Evolutionary conservation across 495 filamentous ascomycete species (phyloP), one percentile per base, ranked within the genome.

Genomic region (Podospora pseudoanserina): DNA sequence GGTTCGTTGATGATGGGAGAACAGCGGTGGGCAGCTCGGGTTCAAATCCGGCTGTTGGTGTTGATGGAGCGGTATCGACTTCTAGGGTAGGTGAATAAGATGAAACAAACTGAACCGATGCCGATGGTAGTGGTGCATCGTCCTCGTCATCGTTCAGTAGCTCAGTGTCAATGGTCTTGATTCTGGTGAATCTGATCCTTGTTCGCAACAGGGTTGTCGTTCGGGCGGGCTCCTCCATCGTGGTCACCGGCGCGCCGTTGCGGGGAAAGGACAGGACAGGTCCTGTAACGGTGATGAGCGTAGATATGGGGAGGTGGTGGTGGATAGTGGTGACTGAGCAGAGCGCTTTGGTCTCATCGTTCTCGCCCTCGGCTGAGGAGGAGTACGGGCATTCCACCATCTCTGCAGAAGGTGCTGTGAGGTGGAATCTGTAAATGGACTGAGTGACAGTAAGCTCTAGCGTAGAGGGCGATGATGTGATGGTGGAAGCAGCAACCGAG

Each of bases 321-420:
- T 30, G 66, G 23, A 70, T 70, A 15, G 68, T 70, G 64, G 66
- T 63, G 28, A 70, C 68, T 5, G 68, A 66, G 49, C 68, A 68
- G 49, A 26, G 60, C 58, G 59, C 15, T 39, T 27, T 34, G 34
- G 57, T 57, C 63, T 34, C 23, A 5, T 0, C 23, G 20, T 58
- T 18, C 39, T 49, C 39, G 39, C 39, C 39, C 39, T 49, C 15
- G 0, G 39, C 39, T 9, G 39, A 13, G 1, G 19, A 13, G 16
- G 19, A 20, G 56, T 58, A 58, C 2, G 56, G 56, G 18, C 56
- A 58, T 9, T 58, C 56, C 9, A 58, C 23, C 6, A 5, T 58
- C 56, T 58, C 56, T 9, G 56, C 23, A n/a, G 13, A 5, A 9
- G 56, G 56, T 27, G 56, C n/a, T 49, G 39, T 49, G 39, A 49